Conservation (phyloP, 805 yeast species). For the Candida tibetensis region DNA sequence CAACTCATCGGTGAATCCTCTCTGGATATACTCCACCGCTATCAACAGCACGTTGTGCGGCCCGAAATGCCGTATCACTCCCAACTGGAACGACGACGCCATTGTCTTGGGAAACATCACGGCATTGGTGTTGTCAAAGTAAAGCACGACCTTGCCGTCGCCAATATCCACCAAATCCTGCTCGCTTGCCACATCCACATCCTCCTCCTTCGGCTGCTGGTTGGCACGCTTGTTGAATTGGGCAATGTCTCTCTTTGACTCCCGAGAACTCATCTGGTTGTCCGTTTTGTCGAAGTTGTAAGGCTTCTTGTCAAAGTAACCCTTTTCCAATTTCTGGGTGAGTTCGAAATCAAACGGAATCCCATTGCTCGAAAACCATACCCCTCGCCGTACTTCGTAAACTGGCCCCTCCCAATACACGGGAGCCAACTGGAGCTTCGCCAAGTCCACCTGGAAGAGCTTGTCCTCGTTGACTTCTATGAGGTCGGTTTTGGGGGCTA, state of each 20-base stretch:
- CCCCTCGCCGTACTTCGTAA: conserved; percentile 78
- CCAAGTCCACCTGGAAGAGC: conserved; percentile 68
- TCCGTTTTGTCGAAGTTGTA: conserved; percentile 2
- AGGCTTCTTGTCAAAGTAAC: conserved; percentile 36
- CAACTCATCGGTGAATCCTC: conserved; percentile 47
- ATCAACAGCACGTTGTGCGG: conserved; percentile 31
- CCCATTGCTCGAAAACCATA: conserved; percentile 70
- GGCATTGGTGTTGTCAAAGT: conserved; percentile 42
- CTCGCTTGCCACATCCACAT: conserved; percentile 21
- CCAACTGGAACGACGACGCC: conserved; percentile 39
- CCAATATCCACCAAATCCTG: conserved; percentile 28
- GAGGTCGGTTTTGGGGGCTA: background rate
- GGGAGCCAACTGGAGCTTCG: conserved; percentile 54
- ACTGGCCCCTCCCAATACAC: conserved; percentile 87
- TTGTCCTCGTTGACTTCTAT: conserved; percentile 79
- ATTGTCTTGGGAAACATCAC: conserved; percentile 44
- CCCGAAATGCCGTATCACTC: conserved; percentile 33
- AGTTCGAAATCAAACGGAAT: conserved; percentile 51
- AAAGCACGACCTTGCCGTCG: conserved; percentile 38
- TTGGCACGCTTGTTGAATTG: conserved; percentile 16
- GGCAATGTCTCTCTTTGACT: conserved; percentile 15
- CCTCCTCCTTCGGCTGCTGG: conserved; percentile 8
- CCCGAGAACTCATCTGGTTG: background rate
- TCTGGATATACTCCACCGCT: conserved; percentile 47
- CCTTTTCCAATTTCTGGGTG: conserved; percentile 58